These are phyloP conservation scores for Pyrenochaeta sp. DNA, from an alignment of 2,329 filamentous ascomycete genomes.

Conservation along the genomic window DNA sequence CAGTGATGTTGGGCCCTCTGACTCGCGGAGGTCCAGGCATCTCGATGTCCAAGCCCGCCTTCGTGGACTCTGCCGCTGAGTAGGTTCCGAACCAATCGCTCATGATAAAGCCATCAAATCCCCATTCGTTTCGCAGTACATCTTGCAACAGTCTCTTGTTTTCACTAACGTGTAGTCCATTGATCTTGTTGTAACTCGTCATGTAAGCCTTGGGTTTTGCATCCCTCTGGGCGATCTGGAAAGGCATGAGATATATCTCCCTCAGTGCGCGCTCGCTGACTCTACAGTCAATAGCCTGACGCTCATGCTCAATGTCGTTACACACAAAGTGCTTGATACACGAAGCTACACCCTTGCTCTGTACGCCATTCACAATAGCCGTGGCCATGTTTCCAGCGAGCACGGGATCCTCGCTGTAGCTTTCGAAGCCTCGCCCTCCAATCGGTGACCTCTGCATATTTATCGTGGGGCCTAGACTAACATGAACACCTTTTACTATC, in stretches of 20 bases:
- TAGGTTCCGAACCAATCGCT: conserved; percentile 32
- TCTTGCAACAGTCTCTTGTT: conserved; percentile 56
- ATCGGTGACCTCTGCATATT: conserved; percentile 26
- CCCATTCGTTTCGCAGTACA: conserved; percentile 54
- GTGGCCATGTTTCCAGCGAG: conserved; percentile 13
- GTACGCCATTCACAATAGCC: conserved; percentile 47
- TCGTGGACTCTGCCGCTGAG: conserved; percentile 18
- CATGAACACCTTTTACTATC: conserved; percentile 13
- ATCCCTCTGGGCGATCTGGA: conserved; percentile 70
- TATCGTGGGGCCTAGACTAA: conserved; percentile 34
- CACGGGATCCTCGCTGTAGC: conserved; percentile 18
- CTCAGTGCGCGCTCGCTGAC: conserved; percentile 68
- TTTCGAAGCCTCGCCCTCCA: conserved; percentile 21
- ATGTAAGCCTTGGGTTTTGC: conserved; percentile 62
- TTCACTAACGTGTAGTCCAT: conserved; percentile 15
- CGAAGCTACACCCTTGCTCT: conserved; percentile 49
- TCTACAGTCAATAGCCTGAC: conserved; percentile 66
- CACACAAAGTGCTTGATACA: conserved; percentile 70
- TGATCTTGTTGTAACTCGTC: conserved; percentile 53
- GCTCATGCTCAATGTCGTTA: conserved; percentile 72
- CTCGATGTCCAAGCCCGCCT: conserved; percentile 36
- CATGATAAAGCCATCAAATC: conserved; percentile 53
- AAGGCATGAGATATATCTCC: conserved; percentile 54
- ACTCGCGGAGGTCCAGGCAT: conserved; percentile 35
- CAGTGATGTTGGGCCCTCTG: neutral